These are phyloP conservation scores for Bipolaris oryzae DNA, from an alignment of 2,329 filamentous ascomycete species.

Conservation along the genomic window DNA sequence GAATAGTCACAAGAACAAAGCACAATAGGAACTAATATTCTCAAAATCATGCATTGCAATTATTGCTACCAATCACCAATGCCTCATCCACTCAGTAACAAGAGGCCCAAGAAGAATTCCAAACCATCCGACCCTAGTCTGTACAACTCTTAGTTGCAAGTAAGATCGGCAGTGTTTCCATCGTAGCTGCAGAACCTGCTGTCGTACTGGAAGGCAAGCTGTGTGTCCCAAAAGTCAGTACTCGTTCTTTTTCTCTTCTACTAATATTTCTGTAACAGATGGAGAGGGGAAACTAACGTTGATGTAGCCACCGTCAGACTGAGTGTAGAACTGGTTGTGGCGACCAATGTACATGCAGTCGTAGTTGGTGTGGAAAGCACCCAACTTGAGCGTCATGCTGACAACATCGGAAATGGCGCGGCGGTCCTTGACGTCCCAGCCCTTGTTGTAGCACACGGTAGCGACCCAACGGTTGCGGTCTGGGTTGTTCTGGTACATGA, in stretches of 20 bases:
- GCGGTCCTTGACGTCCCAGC: neutral
- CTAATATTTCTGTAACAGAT: neutral
- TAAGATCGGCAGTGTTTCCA: neutral
- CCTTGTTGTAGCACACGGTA: constrained; percentile 5
- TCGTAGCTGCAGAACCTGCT: neutral
- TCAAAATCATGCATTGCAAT: too few species aligned
- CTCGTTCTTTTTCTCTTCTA: too few species aligned
- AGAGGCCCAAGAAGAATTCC: too few species aligned
- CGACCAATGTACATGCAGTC: constrained; percentile 6
- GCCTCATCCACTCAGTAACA: too few species aligned
- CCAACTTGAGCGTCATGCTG: neutral
- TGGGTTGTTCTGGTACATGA: constrained; percentile 1
- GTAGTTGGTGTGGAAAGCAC: constrained; percentile 1
- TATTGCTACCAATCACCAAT: too few species aligned
- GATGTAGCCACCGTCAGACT: neutral
- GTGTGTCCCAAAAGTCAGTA: too few species aligned
- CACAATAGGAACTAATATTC: too few species aligned
- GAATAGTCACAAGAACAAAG: too few species aligned
- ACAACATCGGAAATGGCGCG: constrained; percentile 1
- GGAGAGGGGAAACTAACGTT: neutral
- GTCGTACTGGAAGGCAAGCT: neutral
- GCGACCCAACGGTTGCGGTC: neutral
- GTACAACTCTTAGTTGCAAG: neutral
- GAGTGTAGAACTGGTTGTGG: constrained; percentile 1
- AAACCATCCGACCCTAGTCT: too few species aligned